phyloP scores from a whole-genome alignment of 305 asterid genomes.

The Ilex paraguariensis region DNA sequence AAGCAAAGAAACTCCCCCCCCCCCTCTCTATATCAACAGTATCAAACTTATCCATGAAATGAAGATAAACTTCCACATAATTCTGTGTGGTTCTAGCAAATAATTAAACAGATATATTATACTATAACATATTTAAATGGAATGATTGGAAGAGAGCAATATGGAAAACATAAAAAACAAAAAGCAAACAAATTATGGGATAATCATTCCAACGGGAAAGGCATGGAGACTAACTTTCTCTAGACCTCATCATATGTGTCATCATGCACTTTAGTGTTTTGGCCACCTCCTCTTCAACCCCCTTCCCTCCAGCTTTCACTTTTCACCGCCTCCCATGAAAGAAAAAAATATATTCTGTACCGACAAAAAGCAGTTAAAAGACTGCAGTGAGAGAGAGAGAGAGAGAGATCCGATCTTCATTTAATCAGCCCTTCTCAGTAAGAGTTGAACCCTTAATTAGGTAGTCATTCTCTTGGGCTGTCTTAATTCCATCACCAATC shows the following conservation, averaged over 20 bases:
- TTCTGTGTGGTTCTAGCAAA: conserved; percentile 24
- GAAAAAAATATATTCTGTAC: conserved; percentile 35
- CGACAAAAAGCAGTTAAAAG: conserved; percentile 52
- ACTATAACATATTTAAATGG: conserved; percentile 10
- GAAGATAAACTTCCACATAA: background rate
- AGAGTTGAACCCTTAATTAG: conserved; percentile 23
- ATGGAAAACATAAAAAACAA: conserved; percentile 24
- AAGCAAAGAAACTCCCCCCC: no score
- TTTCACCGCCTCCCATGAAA: conserved; percentile 37
- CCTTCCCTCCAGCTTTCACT: conserved; percentile 9
- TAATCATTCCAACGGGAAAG: conserved; percentile 74
- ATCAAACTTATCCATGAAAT: conserved; percentile 19
- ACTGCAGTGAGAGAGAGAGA: conserved; percentile 27
- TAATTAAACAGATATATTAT: conserved; percentile 17
- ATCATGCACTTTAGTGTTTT: conserved; percentile 44
- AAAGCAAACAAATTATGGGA: conserved; percentile 75
- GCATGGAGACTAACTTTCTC: conserved; percentile 42
- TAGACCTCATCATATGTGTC: conserved; percentile 58
- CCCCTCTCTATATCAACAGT: no score
- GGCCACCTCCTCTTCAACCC: background rate
- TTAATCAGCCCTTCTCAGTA: conserved; percentile 16
- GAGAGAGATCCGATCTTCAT: conserved; percentile 19
- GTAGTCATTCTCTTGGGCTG: conserved; percentile 26
- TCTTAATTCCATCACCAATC: conserved; percentile 17
- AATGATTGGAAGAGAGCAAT: conserved; percentile 30